Percentiles rank a stretch among this genome's conserved stretches.
phyloP scores from a whole-genome alignment of 495 filamentous ascomycete species.

The Podospora pseudocomata region DNA sequence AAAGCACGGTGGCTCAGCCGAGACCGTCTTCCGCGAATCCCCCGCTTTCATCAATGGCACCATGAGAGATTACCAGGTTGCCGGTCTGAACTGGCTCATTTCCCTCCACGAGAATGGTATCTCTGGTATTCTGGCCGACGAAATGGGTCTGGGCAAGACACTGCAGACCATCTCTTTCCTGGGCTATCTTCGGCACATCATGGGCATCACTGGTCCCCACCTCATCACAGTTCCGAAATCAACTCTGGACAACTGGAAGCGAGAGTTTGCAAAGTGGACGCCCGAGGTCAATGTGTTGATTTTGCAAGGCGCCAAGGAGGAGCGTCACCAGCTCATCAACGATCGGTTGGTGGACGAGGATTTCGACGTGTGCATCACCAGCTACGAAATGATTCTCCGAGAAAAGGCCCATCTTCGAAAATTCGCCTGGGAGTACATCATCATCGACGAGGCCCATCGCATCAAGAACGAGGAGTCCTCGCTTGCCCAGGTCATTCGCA shows the following conservation, averaged over 20 bases:
- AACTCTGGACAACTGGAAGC: constrained; percentile 96
- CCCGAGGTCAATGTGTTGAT: constrained; percentile 94
- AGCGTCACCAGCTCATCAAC: constrained; percentile 82
- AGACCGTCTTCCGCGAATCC: constrained; percentile 89
- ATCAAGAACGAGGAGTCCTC: constrained; percentile 99
- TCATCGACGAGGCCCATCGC: constrained; percentile 97
- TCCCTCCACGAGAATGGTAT: constrained; percentile 98
- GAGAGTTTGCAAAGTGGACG: constrained; percentile 91
- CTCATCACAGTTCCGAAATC: constrained; percentile 93
- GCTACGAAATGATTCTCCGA: constrained; percentile 60
- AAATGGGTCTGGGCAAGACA: constrained; percentile 96
- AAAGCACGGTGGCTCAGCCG: constrained; percentile 75
- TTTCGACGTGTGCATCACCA: constrained; percentile 47
- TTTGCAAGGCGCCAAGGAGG: constrained; percentile 92
- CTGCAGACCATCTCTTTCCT: constrained; percentile 87
- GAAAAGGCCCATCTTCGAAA: constrained; percentile 96
- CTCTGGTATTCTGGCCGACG: constrained; percentile 93
- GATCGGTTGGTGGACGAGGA: constrained; percentile 84
- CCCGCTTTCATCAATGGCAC: constrained; percentile 80
- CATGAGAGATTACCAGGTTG: constrained; percentile 96
- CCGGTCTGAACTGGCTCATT: constrained; percentile 96
- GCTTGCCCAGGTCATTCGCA: constrained; percentile 90
- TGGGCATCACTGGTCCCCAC: constrained; percentile 87
- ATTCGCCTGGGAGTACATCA: constrained; percentile 99
- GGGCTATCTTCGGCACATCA: constrained; percentile 87